These are phyloP conservation scores for Basidioascus undulatus DNA, from an alignment of 768 basidiomycete genomes.

Conservation along the genomic window DNA sequence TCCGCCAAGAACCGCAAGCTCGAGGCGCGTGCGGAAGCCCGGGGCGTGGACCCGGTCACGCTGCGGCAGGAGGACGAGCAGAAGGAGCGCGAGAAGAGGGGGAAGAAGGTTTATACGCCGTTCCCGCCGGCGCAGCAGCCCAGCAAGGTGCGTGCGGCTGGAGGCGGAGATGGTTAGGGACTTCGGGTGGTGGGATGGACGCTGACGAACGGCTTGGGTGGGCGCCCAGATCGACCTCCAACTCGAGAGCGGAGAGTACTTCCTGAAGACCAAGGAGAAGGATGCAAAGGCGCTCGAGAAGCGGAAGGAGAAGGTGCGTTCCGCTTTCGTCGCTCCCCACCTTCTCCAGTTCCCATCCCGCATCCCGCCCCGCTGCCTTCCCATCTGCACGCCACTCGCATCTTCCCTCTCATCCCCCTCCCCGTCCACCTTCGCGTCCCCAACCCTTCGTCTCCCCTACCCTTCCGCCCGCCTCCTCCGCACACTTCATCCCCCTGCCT, in stretches of 20 bases:
- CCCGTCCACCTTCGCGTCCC: not conserved
- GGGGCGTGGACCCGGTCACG: slow-evolving; percentile 56
- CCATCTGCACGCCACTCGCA: too few relatives aligned
- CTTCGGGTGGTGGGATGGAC: too few relatives aligned
- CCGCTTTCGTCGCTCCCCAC: not conserved
- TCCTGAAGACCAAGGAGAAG: slow-evolving; percentile 77
- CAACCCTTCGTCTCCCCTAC: too few relatives aligned
- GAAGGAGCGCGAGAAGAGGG: slow-evolving; percentile 88
- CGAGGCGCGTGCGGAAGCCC: not conserved
- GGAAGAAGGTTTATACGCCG: slow-evolving; percentile 45
- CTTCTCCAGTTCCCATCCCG: too few relatives aligned
- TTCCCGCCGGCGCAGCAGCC: slow-evolving; percentile 90
- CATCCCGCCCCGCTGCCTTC: too few relatives aligned
- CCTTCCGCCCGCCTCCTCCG: not conserved
- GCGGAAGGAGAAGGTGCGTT: slow-evolving; percentile 47
- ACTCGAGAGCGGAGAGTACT: slow-evolving; percentile 92
- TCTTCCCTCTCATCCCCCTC: not conserved
- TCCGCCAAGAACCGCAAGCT: slow-evolving; percentile 14
- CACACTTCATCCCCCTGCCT: too few relatives aligned
- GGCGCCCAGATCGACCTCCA: slow-evolving; percentile 53
- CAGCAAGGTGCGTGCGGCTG: slow-evolving; percentile 41
- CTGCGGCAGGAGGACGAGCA: slow-evolving; percentile 88
- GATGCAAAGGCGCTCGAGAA: slow-evolving; percentile 43
- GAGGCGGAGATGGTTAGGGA: too few relatives aligned
- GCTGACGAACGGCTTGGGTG: too few relatives aligned